A percentile compares a stretch with the other conserved stretches of the same genome.
Evolutionary conservation across 2,329 filamentous ascomycete genomes (phyloP).

Genomic region (Hypomyces rosellus): DNA sequence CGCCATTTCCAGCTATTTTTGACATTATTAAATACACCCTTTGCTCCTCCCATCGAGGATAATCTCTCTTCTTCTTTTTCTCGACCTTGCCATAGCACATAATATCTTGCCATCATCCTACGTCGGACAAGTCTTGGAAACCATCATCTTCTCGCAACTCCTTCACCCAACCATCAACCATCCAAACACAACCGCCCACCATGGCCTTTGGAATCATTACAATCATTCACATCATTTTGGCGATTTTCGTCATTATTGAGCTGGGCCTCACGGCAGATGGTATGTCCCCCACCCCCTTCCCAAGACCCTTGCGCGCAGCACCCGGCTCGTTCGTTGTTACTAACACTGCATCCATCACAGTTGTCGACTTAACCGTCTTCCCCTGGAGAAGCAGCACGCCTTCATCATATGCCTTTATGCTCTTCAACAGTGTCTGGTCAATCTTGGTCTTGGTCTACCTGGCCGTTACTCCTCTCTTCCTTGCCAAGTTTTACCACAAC

Average conservation of each 20-base stretch:
- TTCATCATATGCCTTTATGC: conserved; percentile 63
- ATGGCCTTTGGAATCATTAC: conserved; percentile 52
- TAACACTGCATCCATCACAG: not conserved
- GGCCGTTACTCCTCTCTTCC: conserved; percentile 57
- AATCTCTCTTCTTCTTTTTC: too few relatives aligned
- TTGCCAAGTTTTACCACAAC: conserved; percentile 54
- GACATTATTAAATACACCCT: too few relatives aligned
- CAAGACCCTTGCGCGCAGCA: not conserved
- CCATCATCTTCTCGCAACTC: not conserved
- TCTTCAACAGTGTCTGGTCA: conserved; percentile 76
- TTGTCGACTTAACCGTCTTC: conserved; percentile 9
- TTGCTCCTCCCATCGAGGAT: too few relatives aligned
- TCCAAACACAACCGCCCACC: conserved; percentile 15
- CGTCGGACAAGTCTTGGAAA: not conserved
- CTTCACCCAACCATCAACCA: not conserved
- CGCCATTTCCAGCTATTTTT: not conserved
- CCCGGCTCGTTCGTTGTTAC: not conserved
- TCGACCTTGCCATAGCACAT: not conserved
- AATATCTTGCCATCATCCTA: not conserved
- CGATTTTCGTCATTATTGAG: conserved; percentile 64
- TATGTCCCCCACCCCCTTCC: conserved; percentile 33
- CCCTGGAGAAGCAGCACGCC: conserved; percentile 32
- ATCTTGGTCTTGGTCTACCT: conserved; percentile 66
- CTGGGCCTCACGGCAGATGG: conserved; percentile 70
- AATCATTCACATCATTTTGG: conserved; percentile 61